Evolutionary conservation across 208 protist genomes (phyloP), one percentile per base, ranked within the genome.

Genomic region (Leishmania lainsoni): DNA sequence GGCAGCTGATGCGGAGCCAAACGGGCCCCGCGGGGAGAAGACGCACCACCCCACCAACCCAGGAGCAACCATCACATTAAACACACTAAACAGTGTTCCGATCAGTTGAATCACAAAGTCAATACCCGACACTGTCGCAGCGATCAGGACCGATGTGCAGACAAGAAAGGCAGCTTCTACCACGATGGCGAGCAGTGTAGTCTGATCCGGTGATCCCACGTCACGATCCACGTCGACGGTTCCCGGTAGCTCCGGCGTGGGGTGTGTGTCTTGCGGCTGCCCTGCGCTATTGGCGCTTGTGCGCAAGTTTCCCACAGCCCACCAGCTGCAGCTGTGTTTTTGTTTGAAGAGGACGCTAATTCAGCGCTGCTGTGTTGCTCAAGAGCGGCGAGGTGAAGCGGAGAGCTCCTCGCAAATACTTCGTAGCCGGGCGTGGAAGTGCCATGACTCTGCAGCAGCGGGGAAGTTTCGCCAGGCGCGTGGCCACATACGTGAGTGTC

Each of bases 91-190:
- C 17, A 95, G 79, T 0, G 87, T 88, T 56, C 92, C 92, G 35
- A 93, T 75, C 45, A 95, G 78, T 75, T 91, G 86, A 82, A 95
- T 95, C 52, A 93, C 89, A 66, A 93, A 86, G 32, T 83, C 85
- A 54, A 95, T 95, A 42, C 92, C 92, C 5, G 90, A 86, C 61
- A 95, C 88, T 0, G 86, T 65, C 1, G 76, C 84, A 20, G 89
- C 90, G 16, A 93, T 65, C 35, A 89, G 5, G 54, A 95, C 85
- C 3, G 89, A 83, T 6, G 83, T 87, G 22, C 42, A 73, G 35
- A 95, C 92, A 52, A 95, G 39, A 54, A 93, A 73, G 20, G 90
- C 81, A 20, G 92, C 90, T 80, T 95, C 92, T 5, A 90, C 12
- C 35, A 95, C 86, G 71, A 93, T 92, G 68, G 90, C 90, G 5